phyloP scores from a whole-genome alignment of 257 asterid species.

The Solanum ahanhuiri region DNA sequence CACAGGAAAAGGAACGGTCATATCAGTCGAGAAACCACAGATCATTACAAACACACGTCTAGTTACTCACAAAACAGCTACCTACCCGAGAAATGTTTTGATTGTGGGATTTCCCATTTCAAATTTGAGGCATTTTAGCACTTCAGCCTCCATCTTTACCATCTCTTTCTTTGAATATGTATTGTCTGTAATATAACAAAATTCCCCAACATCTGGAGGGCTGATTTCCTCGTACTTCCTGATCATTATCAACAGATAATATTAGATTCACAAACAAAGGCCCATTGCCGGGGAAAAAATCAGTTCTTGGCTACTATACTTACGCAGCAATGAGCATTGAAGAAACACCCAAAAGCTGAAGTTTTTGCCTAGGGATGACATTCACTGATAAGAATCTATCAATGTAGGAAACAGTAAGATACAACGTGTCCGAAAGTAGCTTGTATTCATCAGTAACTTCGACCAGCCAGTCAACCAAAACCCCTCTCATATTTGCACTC shows the following conservation, averaged over 20 bases:
- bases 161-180: conserved; percentile 49
- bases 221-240: conserved; percentile 89
- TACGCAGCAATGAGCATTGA: conserved; percentile 98
- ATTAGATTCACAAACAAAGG: background rate
- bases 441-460: conserved; percentile 86
- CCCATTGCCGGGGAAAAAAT: background rate
- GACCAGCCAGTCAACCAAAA: conserved; percentile 83
- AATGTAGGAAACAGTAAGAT: conserved; percentile 53
- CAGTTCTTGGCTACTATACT: conserved; percentile 8
- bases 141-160: conserved; percentile 78
- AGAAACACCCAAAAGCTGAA: conserved; percentile 93
- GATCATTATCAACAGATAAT: background rate
- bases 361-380: conserved; percentile 41
- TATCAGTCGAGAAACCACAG: background rate
- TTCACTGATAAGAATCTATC: conserved; percentile 60
- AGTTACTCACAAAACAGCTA: background rate
- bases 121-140: conserved; percentile 55
- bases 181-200: conserved; percentile 67
- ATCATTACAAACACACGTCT: background rate
- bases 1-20: background rate
- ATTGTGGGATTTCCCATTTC: conserved; percentile 82
- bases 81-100: conserved; percentile 52
- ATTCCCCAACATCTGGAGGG: conserved; percentile 68
- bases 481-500: conserved; percentile 74
- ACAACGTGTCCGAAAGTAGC: conserved; percentile 68